These are phyloP conservation scores for Suillus sp. DNA, from an alignment of 768 basidiomycete species.

Conservation along the genomic window DNA sequence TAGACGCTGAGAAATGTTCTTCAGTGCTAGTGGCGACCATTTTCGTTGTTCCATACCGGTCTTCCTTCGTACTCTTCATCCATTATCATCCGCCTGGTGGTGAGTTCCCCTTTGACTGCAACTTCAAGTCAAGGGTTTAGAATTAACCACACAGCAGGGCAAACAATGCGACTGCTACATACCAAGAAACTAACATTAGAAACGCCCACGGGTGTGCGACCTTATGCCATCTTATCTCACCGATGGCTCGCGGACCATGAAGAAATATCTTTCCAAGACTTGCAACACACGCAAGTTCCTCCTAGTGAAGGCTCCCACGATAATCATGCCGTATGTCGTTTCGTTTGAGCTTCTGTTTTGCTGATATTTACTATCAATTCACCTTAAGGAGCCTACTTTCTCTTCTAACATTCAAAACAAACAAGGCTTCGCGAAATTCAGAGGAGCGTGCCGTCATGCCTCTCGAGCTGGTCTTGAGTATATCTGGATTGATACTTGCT, in stretches of 20 bases:
- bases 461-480: conserved; percentile 9
- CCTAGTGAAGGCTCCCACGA: neutral
- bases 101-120: neutral
- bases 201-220: neutral
- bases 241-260: conserved; percentile 6
- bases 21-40: neutral
- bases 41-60: neutral
- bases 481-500: conserved; percentile 24
- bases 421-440: conserved; percentile 13
- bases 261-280: conserved; percentile 15
- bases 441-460: conserved; percentile 8
- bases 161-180: conserved; percentile 5
- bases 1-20: conserved; percentile 2
- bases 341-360: neutral
- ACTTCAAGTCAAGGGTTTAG: neutral
- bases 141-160: neutral
- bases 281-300: neutral
- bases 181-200: neutral
- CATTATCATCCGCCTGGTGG: neutral
- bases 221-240: conserved; percentile 11
- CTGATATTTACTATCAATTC: neutral
- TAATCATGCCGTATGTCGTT: neutral
- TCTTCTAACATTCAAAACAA: neutral
- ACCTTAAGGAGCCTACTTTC: neutral
- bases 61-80: neutral